Conservation (phyloP, 2,329 filamentous ascomycete species). For the Penicillium hordei region DNA sequence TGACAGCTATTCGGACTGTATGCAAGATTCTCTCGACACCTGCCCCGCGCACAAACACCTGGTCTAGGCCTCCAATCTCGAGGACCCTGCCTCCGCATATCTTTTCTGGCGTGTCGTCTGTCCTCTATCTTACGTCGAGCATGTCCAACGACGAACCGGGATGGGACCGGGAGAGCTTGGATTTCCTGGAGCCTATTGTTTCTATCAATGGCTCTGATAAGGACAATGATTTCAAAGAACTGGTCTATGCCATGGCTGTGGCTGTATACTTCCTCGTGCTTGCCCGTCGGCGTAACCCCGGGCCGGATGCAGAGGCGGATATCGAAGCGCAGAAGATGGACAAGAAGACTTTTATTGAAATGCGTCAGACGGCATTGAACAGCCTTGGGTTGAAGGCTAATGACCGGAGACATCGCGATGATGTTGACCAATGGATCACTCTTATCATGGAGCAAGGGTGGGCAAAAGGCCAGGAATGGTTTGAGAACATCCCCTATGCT, state of each 20-base stretch:
- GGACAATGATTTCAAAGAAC: conserved; percentile 46
- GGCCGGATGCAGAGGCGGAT: conserved; percentile 12
- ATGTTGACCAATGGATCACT: conserved; percentile 63
- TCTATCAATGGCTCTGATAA: conserved; percentile 47
- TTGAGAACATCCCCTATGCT: conserved; percentile 54
- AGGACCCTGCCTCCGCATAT: conserved; percentile 67
- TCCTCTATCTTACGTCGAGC: conserved; percentile 48
- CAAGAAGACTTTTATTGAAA: conserved; percentile 43
- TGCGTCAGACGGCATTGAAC: conserved; percentile 41
- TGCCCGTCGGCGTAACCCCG: conserved; percentile 50
- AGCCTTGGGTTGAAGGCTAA: conserved; percentile 39
- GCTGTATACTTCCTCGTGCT: conserved; percentile 48
- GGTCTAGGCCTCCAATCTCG: conserved; percentile 41
- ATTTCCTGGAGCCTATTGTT: conserved; percentile 42
- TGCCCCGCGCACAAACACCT: conserved; percentile 36
- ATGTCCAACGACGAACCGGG: conserved; percentile 50
- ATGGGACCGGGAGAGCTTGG: conserved; percentile 39
- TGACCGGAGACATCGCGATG: conserved; percentile 43
- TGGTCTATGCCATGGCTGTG: conserved; percentile 41
- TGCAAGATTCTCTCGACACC: conserved; percentile 62
- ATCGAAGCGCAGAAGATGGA: conserved; percentile 36
- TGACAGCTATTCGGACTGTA: conserved; percentile 65
- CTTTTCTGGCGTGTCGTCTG: conserved; percentile 67
- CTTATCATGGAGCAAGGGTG: conserved; percentile 53
- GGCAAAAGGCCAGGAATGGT: conserved; percentile 66